These are phyloP conservation scores for Elongisporangium anandrum DNA, from an alignment of 352 stramenopile genomes.

Conservation along the genomic window DNA sequence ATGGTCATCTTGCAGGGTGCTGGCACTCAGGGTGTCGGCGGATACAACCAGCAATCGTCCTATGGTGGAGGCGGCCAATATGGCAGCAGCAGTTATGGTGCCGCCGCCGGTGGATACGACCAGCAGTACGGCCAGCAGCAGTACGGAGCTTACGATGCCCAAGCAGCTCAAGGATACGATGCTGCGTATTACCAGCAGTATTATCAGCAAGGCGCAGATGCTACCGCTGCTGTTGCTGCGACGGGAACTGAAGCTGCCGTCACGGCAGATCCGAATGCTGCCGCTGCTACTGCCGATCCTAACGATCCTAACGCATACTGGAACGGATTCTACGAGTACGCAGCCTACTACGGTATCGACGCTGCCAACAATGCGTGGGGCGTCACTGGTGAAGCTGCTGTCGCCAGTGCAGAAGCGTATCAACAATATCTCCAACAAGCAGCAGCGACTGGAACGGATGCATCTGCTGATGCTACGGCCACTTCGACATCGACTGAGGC, in stretches of 20 bases:
- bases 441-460: conserved; percentile 15
- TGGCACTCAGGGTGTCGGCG: conserved; percentile 32
- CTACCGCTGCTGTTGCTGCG: conserved; percentile 4
- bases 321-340: conserved; percentile 89
- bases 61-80: conserved; percentile 21
- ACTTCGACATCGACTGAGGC: conserved; percentile 6
- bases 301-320: conserved; percentile 88
- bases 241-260: conserved; percentile 12
- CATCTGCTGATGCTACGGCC: conserved; percentile 11
- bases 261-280: conserved; percentile 9
- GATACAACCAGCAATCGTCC: conserved; percentile 12
- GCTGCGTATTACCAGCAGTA: conserved; percentile 81
- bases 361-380: conserved; percentile 82
- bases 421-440: conserved; percentile 68
- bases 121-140: conserved; percentile 44
- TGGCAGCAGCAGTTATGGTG: conserved; percentile 25
- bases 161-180: conserved; percentile 48
- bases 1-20: conserved; percentile 73
- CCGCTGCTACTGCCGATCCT: conserved; percentile 45
- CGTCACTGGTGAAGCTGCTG: conserved; percentile 66
- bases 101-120: conserved; percentile 26
- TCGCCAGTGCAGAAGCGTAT: conserved; percentile 66
- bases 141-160: conserved; percentile 27
- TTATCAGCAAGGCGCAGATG: conserved; percentile 40
- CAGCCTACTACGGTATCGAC: conserved; percentile 84